Evolutionary conservation across 352 stramenopile genomes (phyloP).

Genomic region (Blastocystis sp.): DNA sequence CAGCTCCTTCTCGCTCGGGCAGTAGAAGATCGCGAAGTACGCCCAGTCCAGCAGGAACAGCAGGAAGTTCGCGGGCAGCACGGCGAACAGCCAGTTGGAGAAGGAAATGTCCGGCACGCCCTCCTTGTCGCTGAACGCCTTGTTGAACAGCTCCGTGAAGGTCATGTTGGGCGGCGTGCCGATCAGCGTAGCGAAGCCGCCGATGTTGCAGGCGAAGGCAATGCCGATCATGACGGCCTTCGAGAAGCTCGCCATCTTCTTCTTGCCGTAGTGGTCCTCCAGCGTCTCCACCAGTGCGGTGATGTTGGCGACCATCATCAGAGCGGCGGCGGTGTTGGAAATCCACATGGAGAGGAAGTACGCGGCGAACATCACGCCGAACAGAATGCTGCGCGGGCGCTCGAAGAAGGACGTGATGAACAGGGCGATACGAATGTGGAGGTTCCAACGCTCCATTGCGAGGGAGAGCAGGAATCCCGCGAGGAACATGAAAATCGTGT

Average conservation of each 20-base stretch:
- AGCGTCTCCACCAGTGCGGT: constrained; percentile 27
- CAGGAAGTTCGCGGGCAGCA: background rate
- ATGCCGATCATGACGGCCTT: constrained; percentile 65
- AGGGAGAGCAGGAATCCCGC: constrained; percentile 51
- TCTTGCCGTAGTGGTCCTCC: constrained; percentile 42
- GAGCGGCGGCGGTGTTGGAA: constrained; percentile 61
- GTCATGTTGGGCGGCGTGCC: constrained; percentile 62
- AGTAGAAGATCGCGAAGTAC: constrained; percentile 54
- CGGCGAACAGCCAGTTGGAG: constrained; percentile 38
- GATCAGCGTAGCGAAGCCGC: constrained; percentile 52
- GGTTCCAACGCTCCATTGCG: constrained; percentile 59
- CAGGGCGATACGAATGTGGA: constrained; percentile 42
- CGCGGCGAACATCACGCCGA: constrained; percentile 58
- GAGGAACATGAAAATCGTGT: constrained; percentile 67
- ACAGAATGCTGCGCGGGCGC: constrained; percentile 41
- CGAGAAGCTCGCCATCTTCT: constrained; percentile 52
- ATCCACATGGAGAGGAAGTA: constrained; percentile 68
- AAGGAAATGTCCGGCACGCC: constrained; percentile 52
- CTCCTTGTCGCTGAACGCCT: background rate
- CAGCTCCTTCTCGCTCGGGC: constrained; percentile 12
- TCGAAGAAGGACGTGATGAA: constrained; percentile 48
- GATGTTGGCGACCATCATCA: constrained; percentile 65
- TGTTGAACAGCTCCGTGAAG: constrained; percentile 21
- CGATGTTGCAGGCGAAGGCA: constrained; percentile 52
- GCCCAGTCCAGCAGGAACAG: constrained; percentile 40